Evolutionary conservation across 2,329 filamentous ascomycete species (phyloP), one percentile per base, ranked within the genome.

Genomic region (Fusarium armeniacum): DNA sequence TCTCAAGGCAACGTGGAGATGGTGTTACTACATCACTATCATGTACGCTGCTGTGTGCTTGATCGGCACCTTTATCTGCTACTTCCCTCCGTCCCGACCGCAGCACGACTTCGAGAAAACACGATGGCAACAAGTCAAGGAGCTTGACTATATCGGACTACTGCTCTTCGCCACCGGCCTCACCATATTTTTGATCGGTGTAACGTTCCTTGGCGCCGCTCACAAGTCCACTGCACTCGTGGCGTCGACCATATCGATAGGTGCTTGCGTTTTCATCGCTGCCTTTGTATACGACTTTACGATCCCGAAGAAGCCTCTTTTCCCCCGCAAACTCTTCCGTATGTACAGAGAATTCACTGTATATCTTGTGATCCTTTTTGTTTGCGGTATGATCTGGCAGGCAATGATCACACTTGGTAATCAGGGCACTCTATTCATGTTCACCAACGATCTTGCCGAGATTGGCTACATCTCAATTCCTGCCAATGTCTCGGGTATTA

Each of bases 31-130:
- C 18, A 62, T 62, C 22, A 62, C 58, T 4, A 46, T 62, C 0
- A 62, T 62, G 4, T 62, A 62, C n/a, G 58, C 59, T 24, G 22
- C 28, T 7, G 20, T 62, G 1, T 62, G 58, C 5, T 28, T 62
- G 1, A 2, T 55, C 9, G 59, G 59, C 8, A 62, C 58, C 1
- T 62, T 62, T 6, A 30, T 55, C 16, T 62, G 58, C 58, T 62
- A 62, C 28, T 62, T 62, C 5, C 59, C 59, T 4, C 59, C 59
- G 0, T 62, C 59, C 7, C 46, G 59, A 0, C 59, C 59, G 2
- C 59, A 62, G 3, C 58, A 62, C 6, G 59, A 62, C 40, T 62
- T 55, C 9, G 59, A 62, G 12, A 62, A 44, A 35, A 62, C 59
- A 7, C 59, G 59, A 3, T 62, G 59, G 59, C 46, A 62, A n/a